Percentiles rank a stretch among this genome's conserved stretches.
Conservation (phyloP, 106 monocot genomes). For the Acorus calamus region DNA sequence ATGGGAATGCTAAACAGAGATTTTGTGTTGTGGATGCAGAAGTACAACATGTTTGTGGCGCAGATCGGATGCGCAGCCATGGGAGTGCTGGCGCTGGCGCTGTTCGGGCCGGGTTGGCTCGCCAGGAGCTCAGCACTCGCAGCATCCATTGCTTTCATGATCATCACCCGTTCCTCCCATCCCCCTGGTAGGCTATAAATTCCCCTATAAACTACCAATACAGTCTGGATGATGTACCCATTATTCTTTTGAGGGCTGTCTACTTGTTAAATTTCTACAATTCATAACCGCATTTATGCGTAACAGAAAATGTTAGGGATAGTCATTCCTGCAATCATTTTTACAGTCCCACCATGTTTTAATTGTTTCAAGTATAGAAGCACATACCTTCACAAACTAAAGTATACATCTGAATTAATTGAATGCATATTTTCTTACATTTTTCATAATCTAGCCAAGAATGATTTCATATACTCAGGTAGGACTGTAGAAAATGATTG, state of each 20-base stretch:
- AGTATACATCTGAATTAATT: too few species aligned
- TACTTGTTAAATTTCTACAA: background rate
- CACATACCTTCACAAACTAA: too few species aligned
- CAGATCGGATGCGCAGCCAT: conserved; percentile 86
- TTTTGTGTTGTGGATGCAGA: conserved; percentile 34
- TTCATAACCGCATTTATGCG: too few species aligned
- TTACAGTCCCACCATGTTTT: too few species aligned
- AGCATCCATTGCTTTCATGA: conserved; percentile 84
- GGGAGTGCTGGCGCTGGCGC: conserved; percentile 61
- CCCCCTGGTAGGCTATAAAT: conserved; percentile 59
- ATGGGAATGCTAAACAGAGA: too few species aligned
- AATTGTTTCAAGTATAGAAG: too few species aligned
- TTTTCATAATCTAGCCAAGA: too few species aligned
- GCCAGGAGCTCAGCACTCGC: conserved; percentile 65
- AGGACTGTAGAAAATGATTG: too few species aligned
- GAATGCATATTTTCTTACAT: too few species aligned
- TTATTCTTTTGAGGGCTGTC: background rate
- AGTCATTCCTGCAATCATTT: too few species aligned
- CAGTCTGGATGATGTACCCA: background rate
- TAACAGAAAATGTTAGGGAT: too few species aligned
- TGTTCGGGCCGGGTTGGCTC: conserved; percentile 91
- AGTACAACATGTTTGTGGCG: conserved; percentile 80
- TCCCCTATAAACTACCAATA: background rate
- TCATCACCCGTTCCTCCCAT: conserved; percentile 52
- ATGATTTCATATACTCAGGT: too few species aligned